Percentiles rank a stretch among this genome's conserved stretches.
phyloP scores from a whole-genome alignment of 164 flowering plant species.

The Saururus chinensis region DNA sequence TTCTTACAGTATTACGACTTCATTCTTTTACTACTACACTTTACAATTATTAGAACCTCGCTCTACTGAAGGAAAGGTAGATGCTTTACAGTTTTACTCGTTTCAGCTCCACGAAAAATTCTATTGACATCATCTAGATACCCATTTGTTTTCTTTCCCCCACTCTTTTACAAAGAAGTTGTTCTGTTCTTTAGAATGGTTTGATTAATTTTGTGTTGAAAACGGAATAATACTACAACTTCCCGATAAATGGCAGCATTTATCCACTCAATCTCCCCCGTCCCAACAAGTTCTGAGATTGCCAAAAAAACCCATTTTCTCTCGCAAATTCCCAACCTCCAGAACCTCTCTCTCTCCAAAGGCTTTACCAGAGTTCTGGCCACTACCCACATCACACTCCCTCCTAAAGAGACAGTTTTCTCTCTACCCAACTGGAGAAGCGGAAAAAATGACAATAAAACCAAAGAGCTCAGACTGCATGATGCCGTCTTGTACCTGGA shows the following conservation, averaged over 20 bases:
- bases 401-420: conserved; percentile 41
- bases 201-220: too few relatives aligned
- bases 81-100: too few relatives aligned
- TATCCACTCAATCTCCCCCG: conserved; percentile 30
- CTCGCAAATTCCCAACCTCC: conserved; percentile 42
- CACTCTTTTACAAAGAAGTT: too few relatives aligned
- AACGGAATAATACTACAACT: too few relatives aligned
- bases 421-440: conserved; percentile 59
- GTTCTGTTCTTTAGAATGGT: too few relatives aligned
- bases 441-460: conserved; percentile 30
- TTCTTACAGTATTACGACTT: too few relatives aligned
- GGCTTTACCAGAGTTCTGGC: conserved; percentile 49
- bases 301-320: conserved; percentile 30
- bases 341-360: conserved; percentile 29
- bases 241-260: conserved; percentile 26
- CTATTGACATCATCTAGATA: too few relatives aligned
- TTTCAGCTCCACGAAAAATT: too few relatives aligned
- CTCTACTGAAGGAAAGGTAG: too few relatives aligned
- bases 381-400: conserved; percentile 39
- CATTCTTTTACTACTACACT: too few relatives aligned
- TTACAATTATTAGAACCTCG: too few relatives aligned
- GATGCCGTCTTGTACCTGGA: conserved; percentile 61
- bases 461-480: conserved; percentile 35
- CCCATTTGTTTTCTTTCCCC: too few relatives aligned
- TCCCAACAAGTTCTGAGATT: conserved; percentile 24